Conservation (phyloP, 331 rosid genomes). For the Dryas integrifolia region DNA sequence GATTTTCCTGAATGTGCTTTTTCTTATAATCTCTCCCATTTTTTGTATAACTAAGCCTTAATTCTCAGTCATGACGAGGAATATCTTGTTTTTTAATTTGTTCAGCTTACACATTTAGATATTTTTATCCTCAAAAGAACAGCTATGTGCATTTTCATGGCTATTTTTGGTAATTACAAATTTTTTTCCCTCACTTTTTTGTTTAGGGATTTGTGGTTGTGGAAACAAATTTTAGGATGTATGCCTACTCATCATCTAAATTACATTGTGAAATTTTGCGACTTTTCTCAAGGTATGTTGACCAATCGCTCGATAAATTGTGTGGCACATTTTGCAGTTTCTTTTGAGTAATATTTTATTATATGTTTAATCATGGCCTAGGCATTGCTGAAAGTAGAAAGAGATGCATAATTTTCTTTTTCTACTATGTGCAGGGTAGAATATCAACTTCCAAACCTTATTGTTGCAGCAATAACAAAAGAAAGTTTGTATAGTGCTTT, state of each 20-base stretch:
- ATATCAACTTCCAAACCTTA: conserved; percentile 94
- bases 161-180: neutral
- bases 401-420: conserved; percentile 13
- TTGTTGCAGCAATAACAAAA: conserved; percentile 87
- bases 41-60: neutral
- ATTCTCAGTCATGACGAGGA: conserved; percentile 1
- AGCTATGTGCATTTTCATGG: neutral
- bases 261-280: conserved; percentile 91
- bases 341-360: neutral
- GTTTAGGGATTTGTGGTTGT: conserved; percentile 83
- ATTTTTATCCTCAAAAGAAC: neutral
- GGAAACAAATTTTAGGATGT: conserved; percentile 84
- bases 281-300: conserved; percentile 66
- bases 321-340: neutral
- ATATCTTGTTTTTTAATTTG: neutral
- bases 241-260: conserved; percentile 86
- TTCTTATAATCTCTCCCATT: neutral
- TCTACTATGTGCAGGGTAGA: conserved; percentile 59
- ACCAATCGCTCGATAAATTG: neutral
- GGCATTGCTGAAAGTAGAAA: neutral
- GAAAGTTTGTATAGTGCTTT: conserved; percentile 92
- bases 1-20: neutral
- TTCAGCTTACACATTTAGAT: conserved; percentile 6
- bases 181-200: conserved; percentile 6
- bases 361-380: neutral